Evolutionary conservation across 257 asterid genomes (phyloP).

Genomic region (Ajuga chamaepitys): DNA sequence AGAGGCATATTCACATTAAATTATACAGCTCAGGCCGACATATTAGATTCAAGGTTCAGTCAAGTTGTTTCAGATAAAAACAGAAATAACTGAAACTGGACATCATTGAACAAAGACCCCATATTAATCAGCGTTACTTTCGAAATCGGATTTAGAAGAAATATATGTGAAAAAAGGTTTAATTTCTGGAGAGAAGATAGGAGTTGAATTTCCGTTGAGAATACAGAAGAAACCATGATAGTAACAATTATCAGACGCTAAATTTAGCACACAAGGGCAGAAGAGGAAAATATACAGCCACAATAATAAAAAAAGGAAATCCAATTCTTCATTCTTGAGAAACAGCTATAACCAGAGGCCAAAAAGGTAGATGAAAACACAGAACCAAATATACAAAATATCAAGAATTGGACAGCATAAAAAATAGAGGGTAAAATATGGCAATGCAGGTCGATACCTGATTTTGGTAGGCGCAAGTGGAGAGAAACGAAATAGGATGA

Average conservation of each 20-base stretch:
- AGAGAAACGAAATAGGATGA: slow-evolving; percentile 6
- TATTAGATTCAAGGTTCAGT: slow-evolving; percentile 17
- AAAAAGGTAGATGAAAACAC: too few relatives aligned
- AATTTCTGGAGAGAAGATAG: not conserved
- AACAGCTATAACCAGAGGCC: too few relatives aligned
- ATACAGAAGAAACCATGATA: not conserved
- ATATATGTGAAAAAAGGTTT: too few relatives aligned
- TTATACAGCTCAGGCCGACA: slow-evolving; percentile 25
- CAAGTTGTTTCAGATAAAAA: slow-evolving; percentile 15
- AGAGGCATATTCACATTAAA: slow-evolving; percentile 25
- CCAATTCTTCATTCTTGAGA: not conserved
- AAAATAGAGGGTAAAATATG: not conserved
- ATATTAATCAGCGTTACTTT: too few relatives aligned
- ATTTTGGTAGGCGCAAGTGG: slow-evolving; percentile 12
- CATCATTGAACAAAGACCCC: slow-evolving; percentile 18
- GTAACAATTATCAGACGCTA: too few relatives aligned
- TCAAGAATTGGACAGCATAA: not conserved
- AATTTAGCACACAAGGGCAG: too few relatives aligned
- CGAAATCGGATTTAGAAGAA: too few relatives aligned
- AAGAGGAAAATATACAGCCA: not conserved
- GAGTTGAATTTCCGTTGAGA: not conserved
- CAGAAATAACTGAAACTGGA: slow-evolving; percentile 30
- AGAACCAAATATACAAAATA: not conserved
- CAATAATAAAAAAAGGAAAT: not conserved
- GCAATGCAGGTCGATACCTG: slow-evolving; percentile 12